Base-by-base conservation (phyloP, 2,329 filamentous ascomycete species). In the Ophiostoma montium region DNA sequence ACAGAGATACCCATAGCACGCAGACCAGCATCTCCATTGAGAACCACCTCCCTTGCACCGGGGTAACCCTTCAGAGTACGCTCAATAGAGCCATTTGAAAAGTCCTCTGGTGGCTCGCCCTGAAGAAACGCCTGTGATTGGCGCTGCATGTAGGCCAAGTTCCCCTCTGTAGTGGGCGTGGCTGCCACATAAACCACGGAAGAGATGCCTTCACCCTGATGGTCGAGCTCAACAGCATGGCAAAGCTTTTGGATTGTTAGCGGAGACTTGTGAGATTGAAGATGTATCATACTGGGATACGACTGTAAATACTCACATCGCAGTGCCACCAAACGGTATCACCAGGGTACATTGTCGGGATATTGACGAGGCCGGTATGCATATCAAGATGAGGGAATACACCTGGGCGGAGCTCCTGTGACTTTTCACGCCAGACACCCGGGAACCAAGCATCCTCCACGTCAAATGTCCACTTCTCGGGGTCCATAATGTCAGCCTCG, bases 321-420 rank as follows among this genome's bases (percentile, higher is more conserved):
- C 42, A 27, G 27, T 55, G 53, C 53, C 53, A 55, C 53, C 53
- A 55, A 3, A 55, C 32, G 15, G 52, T 67, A 52, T 68, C 67
- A 0, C 65, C 66, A 0, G 65, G 60, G 8, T 59, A 52, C 51
- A 69, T 63, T 5, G 48, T 54, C 1, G 67, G 66, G 27, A 68
- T 62, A 51, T 63, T 55, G 2, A 67, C 56, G 35, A 69, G 54
- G 30, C 63, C 64, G 18, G 66, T 61, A 27, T 62, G 54, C 7
- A 69, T 53, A 5, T 62, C 55, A 10, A 69, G 54, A 53, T 69
- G 66, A 2, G 67, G 65, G 54, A 67, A 64, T 1, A 61, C 63
- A 2, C 56, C 52, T 1, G 55, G 60, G 48, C 63, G 64, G n/a
- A 66, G 54, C 13, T 55, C 53, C 54, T 67, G 65, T n/a, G 60